Conservation (phyloP, 257 asterid genomes). For the Capsicum baccatum region DNA sequence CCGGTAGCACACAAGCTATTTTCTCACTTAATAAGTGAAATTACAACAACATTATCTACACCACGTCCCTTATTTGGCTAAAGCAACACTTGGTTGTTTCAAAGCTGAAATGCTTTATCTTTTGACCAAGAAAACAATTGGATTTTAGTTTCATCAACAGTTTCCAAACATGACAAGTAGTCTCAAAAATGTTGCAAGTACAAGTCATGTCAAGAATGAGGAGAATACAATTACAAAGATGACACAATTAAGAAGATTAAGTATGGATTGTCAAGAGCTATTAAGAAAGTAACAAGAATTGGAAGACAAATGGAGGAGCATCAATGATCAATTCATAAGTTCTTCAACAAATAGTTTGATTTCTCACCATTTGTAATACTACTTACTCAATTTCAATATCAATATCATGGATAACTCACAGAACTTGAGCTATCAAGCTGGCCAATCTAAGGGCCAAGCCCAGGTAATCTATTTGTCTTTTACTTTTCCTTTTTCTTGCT, state of each 20-base stretch:
- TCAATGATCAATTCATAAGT: neutral
- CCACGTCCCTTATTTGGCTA: constrained; percentile 91
- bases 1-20: constrained; percentile 97
- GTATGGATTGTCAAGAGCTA: constrained; percentile 26
- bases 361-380: too few species aligned
- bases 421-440: constrained; percentile 43
- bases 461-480: constrained; percentile 32
- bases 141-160: constrained; percentile 66
- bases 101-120: constrained; percentile 97
- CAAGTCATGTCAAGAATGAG: constrained; percentile 48
- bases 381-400: neutral
- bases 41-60: constrained; percentile 79
- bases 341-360: neutral
- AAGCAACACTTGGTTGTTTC: constrained; percentile 93
- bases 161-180: neutral
- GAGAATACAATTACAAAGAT: constrained; percentile 34
- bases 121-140: constrained; percentile 79
- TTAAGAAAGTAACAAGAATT: constrained; percentile 7
- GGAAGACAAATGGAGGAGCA: constrained; percentile 6
- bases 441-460: constrained; percentile 46
- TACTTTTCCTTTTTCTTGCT: neutral
- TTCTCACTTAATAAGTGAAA: constrained; percentile 86
- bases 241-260: constrained; percentile 16
- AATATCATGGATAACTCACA: constrained; percentile 36
- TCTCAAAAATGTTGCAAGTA: constrained; percentile 21